phyloP scores from a whole-genome alignment of 805 yeast genomes.

The Wickerhamiella parazyma region DNA sequence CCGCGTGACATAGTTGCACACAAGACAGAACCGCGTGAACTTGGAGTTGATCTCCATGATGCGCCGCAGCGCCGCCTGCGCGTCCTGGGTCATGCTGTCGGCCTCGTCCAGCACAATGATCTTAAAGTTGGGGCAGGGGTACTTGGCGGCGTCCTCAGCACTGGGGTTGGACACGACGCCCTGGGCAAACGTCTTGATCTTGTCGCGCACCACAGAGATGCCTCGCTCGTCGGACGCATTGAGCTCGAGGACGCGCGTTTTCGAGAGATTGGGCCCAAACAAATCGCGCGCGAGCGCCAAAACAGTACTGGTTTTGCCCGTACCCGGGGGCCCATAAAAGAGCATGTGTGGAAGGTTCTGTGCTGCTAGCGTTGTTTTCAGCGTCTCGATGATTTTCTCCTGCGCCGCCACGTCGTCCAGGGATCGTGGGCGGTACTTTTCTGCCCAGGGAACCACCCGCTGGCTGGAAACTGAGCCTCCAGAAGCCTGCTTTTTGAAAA shows the following conservation, averaged over 20 bases:
- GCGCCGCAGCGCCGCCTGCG: conserved; percentile 83
- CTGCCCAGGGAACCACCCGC: conserved; percentile 18
- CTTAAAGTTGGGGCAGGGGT: conserved; percentile 77
- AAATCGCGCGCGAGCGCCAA: conserved; percentile 77
- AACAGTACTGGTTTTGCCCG: conserved; percentile 83
- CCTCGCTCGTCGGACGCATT: conserved; percentile 98
- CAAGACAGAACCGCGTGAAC: conserved; percentile 83
- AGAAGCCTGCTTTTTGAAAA: conserved; percentile 1
- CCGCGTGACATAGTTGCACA: conserved; percentile 92
- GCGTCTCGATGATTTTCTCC: conserved; percentile 71
- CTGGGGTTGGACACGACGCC: conserved; percentile 71
- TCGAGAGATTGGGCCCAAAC: conserved; percentile 59
- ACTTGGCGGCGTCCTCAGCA: conserved; percentile 48
- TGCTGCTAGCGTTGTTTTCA: conserved; percentile 62
- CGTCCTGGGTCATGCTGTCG: conserved; percentile 91
- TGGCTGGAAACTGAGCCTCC: not conserved
- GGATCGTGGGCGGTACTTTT: conserved; percentile 59
- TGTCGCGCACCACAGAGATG: conserved; percentile 94
- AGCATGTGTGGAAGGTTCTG: conserved; percentile 65
- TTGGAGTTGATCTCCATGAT: conserved; percentile 55
- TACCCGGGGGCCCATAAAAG: conserved; percentile 93
- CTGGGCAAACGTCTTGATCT: conserved; percentile 88
- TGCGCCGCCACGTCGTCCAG: conserved; percentile 86
- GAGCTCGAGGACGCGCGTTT: conserved; percentile 82
- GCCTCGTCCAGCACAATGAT: conserved; percentile 89